Conservation (phyloP, 1,284 basidiomycete genomes). For the Cerioporus squamosus region DNA sequence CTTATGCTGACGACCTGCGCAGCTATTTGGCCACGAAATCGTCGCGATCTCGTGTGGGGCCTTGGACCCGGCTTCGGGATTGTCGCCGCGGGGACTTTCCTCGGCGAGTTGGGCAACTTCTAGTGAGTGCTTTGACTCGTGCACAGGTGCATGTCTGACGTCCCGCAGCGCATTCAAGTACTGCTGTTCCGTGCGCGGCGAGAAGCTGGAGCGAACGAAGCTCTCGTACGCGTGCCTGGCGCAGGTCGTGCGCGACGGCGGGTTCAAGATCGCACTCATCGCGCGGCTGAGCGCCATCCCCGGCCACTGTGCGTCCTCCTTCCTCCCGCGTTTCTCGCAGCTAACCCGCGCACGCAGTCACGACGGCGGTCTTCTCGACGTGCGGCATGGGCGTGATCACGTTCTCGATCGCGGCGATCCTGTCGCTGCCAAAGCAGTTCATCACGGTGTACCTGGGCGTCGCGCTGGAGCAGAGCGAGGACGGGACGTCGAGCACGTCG, state of each 20-base stretch:
- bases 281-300: constrained; percentile 83
- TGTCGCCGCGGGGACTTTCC: constrained; percentile 66
- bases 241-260: constrained; percentile 78
- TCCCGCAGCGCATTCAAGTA: constrained; percentile 63
- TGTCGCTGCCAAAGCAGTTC: constrained; percentile 82
- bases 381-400: constrained; percentile 77
- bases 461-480: constrained; percentile 25
- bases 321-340: neutral
- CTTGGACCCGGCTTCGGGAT: constrained; percentile 70
- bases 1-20: constrained; percentile 14
- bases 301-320: constrained; percentile 59
- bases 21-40: constrained; percentile 81
- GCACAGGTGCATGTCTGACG: neutral
- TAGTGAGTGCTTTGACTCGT: constrained; percentile 49
- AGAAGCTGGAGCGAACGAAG: constrained; percentile 73
- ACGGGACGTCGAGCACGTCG: neutral
- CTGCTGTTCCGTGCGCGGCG: constrained; percentile 63
- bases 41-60: constrained; percentile 80
- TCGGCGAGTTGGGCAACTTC: constrained; percentile 74
- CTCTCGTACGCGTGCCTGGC: constrained; percentile 80
- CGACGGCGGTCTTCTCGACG: constrained; percentile 81
- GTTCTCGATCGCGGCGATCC: constrained; percentile 70
- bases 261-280: constrained; percentile 77
- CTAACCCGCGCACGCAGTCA: constrained; percentile 40
- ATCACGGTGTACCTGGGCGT: constrained; percentile 77